Percentiles rank a stretch among this genome's conserved stretches.
Conservation (phyloP, 345 rosid genomes). For the Hevea brasiliensis region DNA sequence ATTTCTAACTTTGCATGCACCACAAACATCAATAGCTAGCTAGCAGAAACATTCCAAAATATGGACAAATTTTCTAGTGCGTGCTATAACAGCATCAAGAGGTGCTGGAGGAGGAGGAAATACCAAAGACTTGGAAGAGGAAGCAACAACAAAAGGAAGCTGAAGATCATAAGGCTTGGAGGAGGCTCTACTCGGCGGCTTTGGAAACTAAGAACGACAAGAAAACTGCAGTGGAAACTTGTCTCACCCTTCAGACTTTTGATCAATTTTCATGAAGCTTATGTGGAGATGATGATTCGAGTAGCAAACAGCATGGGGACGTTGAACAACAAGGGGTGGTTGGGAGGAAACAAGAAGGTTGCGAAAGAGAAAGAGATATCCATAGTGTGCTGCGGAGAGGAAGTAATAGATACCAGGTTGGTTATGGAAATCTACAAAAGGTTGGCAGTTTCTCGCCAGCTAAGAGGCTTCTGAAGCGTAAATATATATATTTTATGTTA, state of each 20-base stretch:
- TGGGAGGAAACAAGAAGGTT: conserved; percentile 31
- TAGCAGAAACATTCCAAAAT: not conserved
- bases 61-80: conserved; percentile 30
- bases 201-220: not conserved
- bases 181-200: not conserved
- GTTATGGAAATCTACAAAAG: conserved; percentile 39
- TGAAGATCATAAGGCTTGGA: conserved; percentile 39
- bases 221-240: conserved; percentile 1
- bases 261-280: conserved; percentile 38
- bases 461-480: not conserved
- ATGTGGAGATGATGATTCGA: conserved; percentile 32
- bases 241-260: conserved; percentile 32
- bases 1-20: not conserved
- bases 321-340: conserved; percentile 14
- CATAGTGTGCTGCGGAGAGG: conserved; percentile 31
- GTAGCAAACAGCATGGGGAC: conserved; percentile 25
- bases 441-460: conserved; percentile 35
- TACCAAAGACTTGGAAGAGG: not conserved
- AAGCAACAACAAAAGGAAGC: conserved; percentile 17
- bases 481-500: too few species aligned
- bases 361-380: conserved; percentile 23
- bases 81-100: conserved; percentile 34
- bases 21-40: not conserved
- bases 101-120: conserved; percentile 36
- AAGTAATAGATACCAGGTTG: conserved; percentile 28